Conservation (phyloP, 176 grass and related monocot genomes). For the Avena sativa region DNA sequence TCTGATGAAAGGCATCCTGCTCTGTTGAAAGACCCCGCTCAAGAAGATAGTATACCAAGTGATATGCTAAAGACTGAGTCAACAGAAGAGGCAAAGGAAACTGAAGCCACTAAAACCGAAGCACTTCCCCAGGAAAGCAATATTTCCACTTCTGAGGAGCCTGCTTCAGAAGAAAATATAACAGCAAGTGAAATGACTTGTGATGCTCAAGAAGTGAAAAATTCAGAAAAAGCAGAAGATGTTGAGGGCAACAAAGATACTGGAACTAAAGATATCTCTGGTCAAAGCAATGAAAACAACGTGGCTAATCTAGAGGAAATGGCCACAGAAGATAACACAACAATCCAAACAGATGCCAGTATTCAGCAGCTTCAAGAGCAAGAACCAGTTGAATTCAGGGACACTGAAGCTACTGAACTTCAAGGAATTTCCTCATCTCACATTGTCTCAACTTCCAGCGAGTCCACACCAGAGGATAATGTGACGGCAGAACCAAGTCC, state of each 20-base stretch:
- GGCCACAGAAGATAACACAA: constrained; percentile 8
- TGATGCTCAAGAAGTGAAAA: constrained; percentile 24
- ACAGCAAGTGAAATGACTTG: constrained; percentile 36
- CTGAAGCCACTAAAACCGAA: constrained; percentile 18
- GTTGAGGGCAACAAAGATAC: constrained; percentile 23
- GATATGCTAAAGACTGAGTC: constrained; percentile 8
- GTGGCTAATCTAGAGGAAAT: constrained; percentile 8
- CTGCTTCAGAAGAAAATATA: constrained; percentile 34
- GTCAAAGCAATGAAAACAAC: neutral
- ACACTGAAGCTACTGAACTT: constrained; percentile 36
- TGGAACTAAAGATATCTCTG: constrained; percentile 19
- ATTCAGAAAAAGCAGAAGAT: constrained; percentile 16
- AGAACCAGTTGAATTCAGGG: constrained; percentile 40
- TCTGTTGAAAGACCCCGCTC: constrained; percentile 21
- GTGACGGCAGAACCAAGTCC: constrained; percentile 6
- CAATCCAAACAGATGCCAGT: constrained; percentile 13
- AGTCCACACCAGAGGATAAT: constrained; percentile 24
- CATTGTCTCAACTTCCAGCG: constrained; percentile 22
- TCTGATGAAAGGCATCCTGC: constrained; percentile 8
- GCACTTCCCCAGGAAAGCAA: constrained; percentile 30
- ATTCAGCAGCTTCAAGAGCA: constrained; percentile 32
- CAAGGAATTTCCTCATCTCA: constrained; percentile 24
- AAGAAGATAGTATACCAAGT: constrained; percentile 26
- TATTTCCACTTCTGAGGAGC: constrained; percentile 31
- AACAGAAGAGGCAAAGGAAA: constrained; percentile 30